Percentiles rank a stretch among this genome's conserved stretches.
These are phyloP conservation scores for Cucumis sativus DNA, from an alignment of 306 rosid species.

Conservation along the genomic window Cucumber_9930_V3 NC_026657.2:12458001-12458500, in stretches of 20 bases:
- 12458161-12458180: conserved; percentile 23
- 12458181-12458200: background rate
- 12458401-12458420: conserved; percentile 5
- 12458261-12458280: conserved; percentile 11
- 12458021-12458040: conserved; percentile 51
- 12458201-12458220: background rate
- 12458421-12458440: conserved; percentile 13
- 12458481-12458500: conserved; percentile 11
- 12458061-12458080: conserved; percentile 13
- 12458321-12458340: conserved; percentile 22
- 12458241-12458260: conserved; percentile 47
- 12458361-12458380: conserved; percentile 34
- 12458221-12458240: conserved; percentile 33
- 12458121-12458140: conserved; percentile 41
- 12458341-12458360: conserved; percentile 20
- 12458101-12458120: conserved; percentile 67
- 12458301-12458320: conserved; percentile 17
- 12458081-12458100: conserved; percentile 47
- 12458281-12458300: background rate
- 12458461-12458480: background rate
- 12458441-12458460: conserved; percentile 13
- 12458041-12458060: conserved; percentile 48
- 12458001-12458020: conserved; percentile 47
- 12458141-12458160: conserved; percentile 38
- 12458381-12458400: conserved; percentile 31